Base-by-base conservation (phyloP, 2,329 filamentous ascomycete species). In the Nemania sp. region DNA sequence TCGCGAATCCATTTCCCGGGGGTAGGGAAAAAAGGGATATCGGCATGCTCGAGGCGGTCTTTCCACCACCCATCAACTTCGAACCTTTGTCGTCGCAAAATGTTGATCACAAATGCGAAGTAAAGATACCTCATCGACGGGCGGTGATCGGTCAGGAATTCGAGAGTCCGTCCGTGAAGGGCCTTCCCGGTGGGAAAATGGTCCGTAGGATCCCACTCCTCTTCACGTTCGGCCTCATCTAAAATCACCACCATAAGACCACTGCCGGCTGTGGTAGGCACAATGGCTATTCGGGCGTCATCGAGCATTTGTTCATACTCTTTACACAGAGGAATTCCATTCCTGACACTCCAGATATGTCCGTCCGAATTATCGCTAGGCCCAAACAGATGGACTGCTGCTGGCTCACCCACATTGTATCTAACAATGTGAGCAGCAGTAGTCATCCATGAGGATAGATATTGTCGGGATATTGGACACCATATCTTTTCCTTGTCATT, bases 51-150 rank as follows among this genome's bases (percentile, higher is more conserved):
- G 43, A 64, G 62, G 51, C 56, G 56, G 26, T 65, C 62, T 58
- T 49, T 62, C 66, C 57, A 58, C 62, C 62, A 65, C 22, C 62
- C 61, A 55, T 58, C 45, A 29, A 62, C 62, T 27, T 52, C 66
- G 35, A 56, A 68, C 49, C 57, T 52, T 52, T 65, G 62, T 35
- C 56, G 51, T 35, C 56, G 62, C 26, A 68, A 55, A 45, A 67
- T 43, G 41, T 64, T 64, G 22, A 69, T 67, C 24, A 54, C 60
- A 45, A 61, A 69, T 32, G 47, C 52, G 35, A 64, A 67, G 49
- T 67, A 64, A 27, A 69, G 43, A 49, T 67, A 62, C 45, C 64
- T 60, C 45, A 64, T 62, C 35, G 64, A 59, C n/a, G 64, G 67
- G 52, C 60, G 67, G 35, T 67, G 56, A 38, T 61, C 27, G 35